Percentiles rank a stretch among this genome's conserved stretches.
Conservation (phyloP, 768 basidiomycete species). For the Boletus barrowsii region DNA sequence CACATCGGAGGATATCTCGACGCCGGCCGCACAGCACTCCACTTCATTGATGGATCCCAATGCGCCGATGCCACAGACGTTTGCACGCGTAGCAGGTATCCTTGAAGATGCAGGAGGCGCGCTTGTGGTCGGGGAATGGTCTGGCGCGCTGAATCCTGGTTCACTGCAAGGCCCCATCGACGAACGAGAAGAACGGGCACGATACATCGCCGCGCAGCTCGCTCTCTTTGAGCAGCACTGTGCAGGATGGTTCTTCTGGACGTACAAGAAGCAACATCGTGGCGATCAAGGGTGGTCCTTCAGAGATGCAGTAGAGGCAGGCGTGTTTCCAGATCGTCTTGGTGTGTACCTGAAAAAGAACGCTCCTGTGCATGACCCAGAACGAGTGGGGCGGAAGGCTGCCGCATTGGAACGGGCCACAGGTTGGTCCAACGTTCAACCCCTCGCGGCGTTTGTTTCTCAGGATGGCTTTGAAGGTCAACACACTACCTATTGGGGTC, state of each 20-base stretch:
- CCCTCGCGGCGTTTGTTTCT: slow-evolving; percentile 17
- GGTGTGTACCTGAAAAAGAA: slow-evolving; percentile 37
- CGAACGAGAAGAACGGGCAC: slow-evolving; percentile 40
- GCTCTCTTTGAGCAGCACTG: slow-evolving; percentile 60
- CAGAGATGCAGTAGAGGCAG: slow-evolving; percentile 57
- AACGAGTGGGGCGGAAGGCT: slow-evolving; percentile 28
- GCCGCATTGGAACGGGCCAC: slow-evolving; percentile 30
- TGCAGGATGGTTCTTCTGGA: slow-evolving; percentile 85
- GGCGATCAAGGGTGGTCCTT: slow-evolving; percentile 78
- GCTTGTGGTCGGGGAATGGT: slow-evolving; percentile 77
- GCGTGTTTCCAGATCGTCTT: slow-evolving; percentile 56
- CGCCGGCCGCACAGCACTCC: slow-evolving; percentile 54
- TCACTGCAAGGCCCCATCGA: slow-evolving; percentile 49
- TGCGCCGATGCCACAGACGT: slow-evolving; percentile 39
- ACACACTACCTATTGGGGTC: slow-evolving; percentile 42
- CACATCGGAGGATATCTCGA: slow-evolving; percentile 53
- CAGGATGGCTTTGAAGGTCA: slow-evolving; percentile 27
- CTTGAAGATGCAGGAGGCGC: slow-evolving; percentile 43
- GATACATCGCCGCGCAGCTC: slow-evolving; percentile 63
- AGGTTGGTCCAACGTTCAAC: slow-evolving; percentile 22
- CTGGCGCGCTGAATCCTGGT: slow-evolving; percentile 66
- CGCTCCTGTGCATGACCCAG: slow-evolving; percentile 14
- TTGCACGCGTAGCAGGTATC: slow-evolving; percentile 36
- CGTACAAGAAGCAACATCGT: slow-evolving; percentile 63
- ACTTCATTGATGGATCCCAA: slow-evolving; percentile 41